Base-by-base conservation (phyloP, 257 asterid species). In the Apocynum venetum region DNA sequence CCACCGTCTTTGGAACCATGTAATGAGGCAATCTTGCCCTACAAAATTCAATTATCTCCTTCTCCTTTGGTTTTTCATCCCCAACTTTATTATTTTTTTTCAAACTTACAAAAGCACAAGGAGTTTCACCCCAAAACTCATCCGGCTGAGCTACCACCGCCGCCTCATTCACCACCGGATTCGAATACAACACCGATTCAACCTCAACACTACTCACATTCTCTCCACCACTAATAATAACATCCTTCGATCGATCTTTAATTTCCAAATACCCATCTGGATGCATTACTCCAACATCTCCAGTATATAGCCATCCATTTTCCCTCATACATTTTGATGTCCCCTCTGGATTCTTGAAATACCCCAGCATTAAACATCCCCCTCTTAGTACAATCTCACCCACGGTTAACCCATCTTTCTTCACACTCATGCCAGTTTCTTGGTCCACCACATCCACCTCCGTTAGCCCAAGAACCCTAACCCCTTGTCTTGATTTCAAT, bases 71-170 rank as follows among this genome's bases (percentile, higher is more conserved):
- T 71, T 77, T 84, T 4, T 44, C 15, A 5, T 25, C 66, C 59
- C 77, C 69, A 56, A 84, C 87, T 57, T 35, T 19, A 2, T 76
- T 86, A 59, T 52, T 56, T 2, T 78, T 84, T 68, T 86, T 87
- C 82, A 92, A 70, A 77, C 93, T 87, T 69, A 92, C 4, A 60
- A 92, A 90, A 0, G 97, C 97, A 71, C 97, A 91, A 3, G 96
- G 96, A 7, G 96, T 92, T 76, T 92, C 97, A 11, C 97, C 97
- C 97, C 97, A 92, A 40, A 55, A 85, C 1, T 88, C 89, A 31
- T 90, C 92, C 3, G 96, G 96, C 78, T 89, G 83, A 7, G 97
- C 96, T 86, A 92, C 97, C 85, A 88, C 97, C 44, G 97, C 97
- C 12, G 89, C 97, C 90, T 92, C 97, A 52, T 88, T 81, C 70